Conservation (phyloP, 345 rosid species). For the Cochlearia excelsa region DNA sequence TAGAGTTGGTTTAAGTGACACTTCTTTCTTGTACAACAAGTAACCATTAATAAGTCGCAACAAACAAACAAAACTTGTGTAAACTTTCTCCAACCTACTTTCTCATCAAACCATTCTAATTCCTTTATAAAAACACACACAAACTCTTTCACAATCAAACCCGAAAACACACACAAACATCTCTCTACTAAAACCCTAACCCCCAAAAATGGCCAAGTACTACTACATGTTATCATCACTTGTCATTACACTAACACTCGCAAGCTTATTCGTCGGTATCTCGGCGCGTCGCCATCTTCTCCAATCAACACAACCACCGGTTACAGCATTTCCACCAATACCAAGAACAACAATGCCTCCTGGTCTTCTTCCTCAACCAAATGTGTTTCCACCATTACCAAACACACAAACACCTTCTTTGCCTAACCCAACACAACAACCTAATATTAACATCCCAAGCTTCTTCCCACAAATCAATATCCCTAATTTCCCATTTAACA, state of each 20-base stretch:
- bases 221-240: constrained; percentile 12
- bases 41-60: constrained; percentile 24
- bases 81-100: constrained; percentile 8
- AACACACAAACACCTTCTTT: constrained; percentile 26
- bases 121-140: constrained; percentile 22
- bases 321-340: constrained; percentile 30
- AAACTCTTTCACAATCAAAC: constrained; percentile 17
- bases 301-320: constrained; percentile 32
- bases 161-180: background rate
- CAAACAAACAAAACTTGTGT: background rate
- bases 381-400: constrained; percentile 25
- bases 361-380: constrained; percentile 16
- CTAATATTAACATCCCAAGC: constrained; percentile 19
- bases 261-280: constrained; percentile 30
- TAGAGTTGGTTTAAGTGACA: background rate
- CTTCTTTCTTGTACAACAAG: constrained; percentile 20
- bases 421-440: constrained; percentile 31
- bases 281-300: constrained; percentile 30
- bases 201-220: constrained; percentile 11
- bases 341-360: constrained; percentile 28
- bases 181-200: background rate
- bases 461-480: constrained; percentile 34
- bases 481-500: constrained; percentile 29
- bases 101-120: constrained; percentile 24
- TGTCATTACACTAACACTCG: constrained; percentile 30